These are phyloP conservation scores for Solanum chiquidenum DNA, from an alignment of 257 asterid genomes.

Conservation along the genomic window DNA sequence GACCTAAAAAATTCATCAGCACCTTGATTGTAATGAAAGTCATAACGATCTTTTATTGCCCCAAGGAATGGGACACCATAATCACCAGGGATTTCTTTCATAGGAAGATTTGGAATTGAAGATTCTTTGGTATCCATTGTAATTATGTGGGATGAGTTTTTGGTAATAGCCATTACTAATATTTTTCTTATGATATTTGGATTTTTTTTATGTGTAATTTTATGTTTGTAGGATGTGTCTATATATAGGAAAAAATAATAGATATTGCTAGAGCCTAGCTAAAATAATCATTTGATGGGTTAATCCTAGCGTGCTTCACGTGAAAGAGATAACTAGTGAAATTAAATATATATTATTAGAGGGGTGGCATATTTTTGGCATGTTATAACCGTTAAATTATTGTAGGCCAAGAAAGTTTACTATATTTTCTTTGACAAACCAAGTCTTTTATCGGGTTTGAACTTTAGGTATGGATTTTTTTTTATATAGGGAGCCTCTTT, in stretches of 20 bases:
- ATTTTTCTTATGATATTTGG: neutral
- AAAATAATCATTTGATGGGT: neutral
- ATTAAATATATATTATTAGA: no score
- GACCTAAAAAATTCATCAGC: constrained; percentile 26
- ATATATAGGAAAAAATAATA: neutral
- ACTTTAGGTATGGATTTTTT: accelerated
- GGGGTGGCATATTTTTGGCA: no score
- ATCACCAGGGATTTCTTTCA: constrained; percentile 39
- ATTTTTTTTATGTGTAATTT: neutral
- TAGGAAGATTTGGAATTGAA: constrained; percentile 16
- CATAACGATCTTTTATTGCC: constrained; percentile 29
- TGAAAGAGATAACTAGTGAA: neutral
- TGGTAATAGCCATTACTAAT: neutral
- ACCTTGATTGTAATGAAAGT: constrained; percentile 40
- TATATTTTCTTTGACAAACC: no score
- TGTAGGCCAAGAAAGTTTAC: neutral
- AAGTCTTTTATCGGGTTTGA: no score
- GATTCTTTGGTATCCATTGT: neutral
- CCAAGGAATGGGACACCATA: constrained; percentile 37
- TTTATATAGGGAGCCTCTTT: no score
- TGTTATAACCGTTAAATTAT: neutral
- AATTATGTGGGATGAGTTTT: neutral
- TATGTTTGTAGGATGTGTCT: neutral
- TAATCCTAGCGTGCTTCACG: neutral
- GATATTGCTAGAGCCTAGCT: neutral